These are phyloP conservation scores for Circinella minor DNA, from an alignment of 371 early-diverging fungal genomes.

Conservation along the genomic window DNA sequence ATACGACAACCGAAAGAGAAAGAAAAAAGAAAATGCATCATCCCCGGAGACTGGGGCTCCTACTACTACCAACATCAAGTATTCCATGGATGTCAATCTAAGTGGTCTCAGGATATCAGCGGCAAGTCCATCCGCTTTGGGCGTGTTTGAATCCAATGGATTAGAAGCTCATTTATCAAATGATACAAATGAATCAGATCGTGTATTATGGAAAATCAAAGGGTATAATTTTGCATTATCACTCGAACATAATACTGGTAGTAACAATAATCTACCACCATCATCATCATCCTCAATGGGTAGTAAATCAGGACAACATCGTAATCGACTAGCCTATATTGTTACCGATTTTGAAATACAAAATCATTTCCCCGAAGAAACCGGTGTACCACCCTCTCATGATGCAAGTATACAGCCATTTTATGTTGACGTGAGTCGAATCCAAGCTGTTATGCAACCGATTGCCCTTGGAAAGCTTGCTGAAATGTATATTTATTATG, in stretches of 20 bases:
- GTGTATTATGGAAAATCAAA: slow-evolving; percentile 57
- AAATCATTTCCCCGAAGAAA: slow-evolving; percentile 43
- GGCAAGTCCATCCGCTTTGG: slow-evolving; percentile 65
- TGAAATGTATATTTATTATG: slow-evolving; percentile 74
- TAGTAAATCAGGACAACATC: slow-evolving; percentile 32
- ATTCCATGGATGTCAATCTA: slow-evolving; percentile 64
- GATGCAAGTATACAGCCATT: slow-evolving; percentile 43
- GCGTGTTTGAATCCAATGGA: slow-evolving; percentile 71
- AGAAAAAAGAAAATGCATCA: neutral
- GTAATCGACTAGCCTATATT: slow-evolving; percentile 73
- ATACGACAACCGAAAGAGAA: slow-evolving; percentile 51
- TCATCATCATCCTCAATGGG: neutral
- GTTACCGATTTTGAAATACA: slow-evolving; percentile 68
- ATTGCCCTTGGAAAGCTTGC: slow-evolving; percentile 73
- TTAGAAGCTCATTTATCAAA: slow-evolving; percentile 67
- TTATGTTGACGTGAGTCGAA: slow-evolving; percentile 58
- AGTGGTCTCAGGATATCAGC: slow-evolving; percentile 71
- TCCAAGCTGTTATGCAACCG: slow-evolving; percentile 81
- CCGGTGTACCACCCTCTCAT: neutral
- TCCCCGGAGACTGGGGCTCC: neutral
- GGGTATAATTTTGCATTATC: slow-evolving; percentile 64
- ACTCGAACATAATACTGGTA: slow-evolving; percentile 56
- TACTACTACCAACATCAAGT: slow-evolving; percentile 35
- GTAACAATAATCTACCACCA: slow-evolving; percentile 8
- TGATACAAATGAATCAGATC: slow-evolving; percentile 24